These are phyloP conservation scores for Kazachstania sp. DNA, from an alignment of 1,139 yeast species.

Conservation along the genomic window DNA sequence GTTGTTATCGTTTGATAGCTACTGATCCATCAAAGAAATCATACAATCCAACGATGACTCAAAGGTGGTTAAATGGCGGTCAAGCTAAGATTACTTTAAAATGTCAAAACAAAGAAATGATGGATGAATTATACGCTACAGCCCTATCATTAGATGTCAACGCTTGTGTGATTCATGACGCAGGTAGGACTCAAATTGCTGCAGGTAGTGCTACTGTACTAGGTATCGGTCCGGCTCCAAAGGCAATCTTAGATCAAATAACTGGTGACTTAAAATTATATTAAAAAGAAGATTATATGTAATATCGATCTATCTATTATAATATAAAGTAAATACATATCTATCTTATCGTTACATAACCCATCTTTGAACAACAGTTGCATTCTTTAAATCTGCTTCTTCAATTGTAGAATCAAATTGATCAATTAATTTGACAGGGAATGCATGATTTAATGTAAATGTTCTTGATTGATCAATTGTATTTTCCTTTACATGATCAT, in stretches of 20 bases:
- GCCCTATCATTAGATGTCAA: constrained; percentile 77
- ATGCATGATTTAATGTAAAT: constrained; percentile 69
- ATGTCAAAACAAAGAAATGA: constrained; percentile 62
- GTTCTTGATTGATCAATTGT: constrained; percentile 38
- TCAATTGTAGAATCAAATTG: constrained; percentile 49
- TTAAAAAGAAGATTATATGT: constrained; percentile 29
- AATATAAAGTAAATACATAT: not conserved
- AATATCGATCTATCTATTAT: not conserved
- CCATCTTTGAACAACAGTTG: constrained; percentile 92
- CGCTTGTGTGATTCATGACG: constrained; percentile 79
- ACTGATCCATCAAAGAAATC: constrained; percentile 43
- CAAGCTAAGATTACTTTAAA: constrained; percentile 94
- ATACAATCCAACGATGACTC: constrained; percentile 50
- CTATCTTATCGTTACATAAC: constrained; percentile 7
- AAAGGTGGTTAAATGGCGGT: constrained; percentile 78
- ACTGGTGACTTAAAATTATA: constrained; percentile 74
- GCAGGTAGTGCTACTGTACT: constrained; percentile 92
- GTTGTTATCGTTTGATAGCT: constrained; percentile 67
- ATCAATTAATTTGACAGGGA: constrained; percentile 71
- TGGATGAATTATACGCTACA: constrained; percentile 69
- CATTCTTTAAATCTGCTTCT: constrained; percentile 69
- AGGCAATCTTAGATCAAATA: constrained; percentile 64
- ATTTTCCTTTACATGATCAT: constrained; percentile 53
- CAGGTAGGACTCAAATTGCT: constrained; percentile 93
- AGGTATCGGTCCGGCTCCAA: constrained; percentile 98